Base-by-base conservation (phyloP, 176 grass and related monocot species). In the Cenchrus fungigraminus region DNA sequence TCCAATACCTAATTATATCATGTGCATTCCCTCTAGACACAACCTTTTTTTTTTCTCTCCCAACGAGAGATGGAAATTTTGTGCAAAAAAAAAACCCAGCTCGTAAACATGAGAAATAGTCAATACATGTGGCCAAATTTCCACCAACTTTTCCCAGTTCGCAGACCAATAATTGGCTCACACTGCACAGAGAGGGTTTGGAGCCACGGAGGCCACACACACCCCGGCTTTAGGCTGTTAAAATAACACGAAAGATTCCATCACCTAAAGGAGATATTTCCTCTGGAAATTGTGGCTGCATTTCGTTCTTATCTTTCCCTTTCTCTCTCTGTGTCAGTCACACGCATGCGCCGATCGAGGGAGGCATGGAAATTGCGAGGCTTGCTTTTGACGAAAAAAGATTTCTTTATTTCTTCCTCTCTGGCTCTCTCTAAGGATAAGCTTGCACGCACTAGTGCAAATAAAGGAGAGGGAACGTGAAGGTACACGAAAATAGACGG, bases 161-260 rank as follows among this genome's bases (percentile, higher is more conserved):
- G 9, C 72, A n/a, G 57, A 80, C 81, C 85, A 91, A 91, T 91
- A 81, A 91, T 91, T 91, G 81, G 51, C 70, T 57, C 53, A 28
- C 73, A 0, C 76, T 64, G 9, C 62, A 67, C 74, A 74, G 58
- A 67, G 80, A 84, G 15, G 74, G 52, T 54, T 76, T 54, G 53
- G 76, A 79, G 75, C 69, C 89, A 76, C 80, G 61, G 6, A 85
- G 69, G 15, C 80, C 34, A 56, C 25, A 54, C 32, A 37, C 49
- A 9, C 43, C 25, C 31, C 31, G 31, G 31, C 31, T 32, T 32
- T 32, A 32, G 31, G 51, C 47, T 59, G 68, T 66, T 84, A 84
- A 91, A 84, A 84, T 84, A 84, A 74, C 53, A 76, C 8, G 11
- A 49, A 77, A 80, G 76, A 84, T 91, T 84, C 81, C 37, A 37